Percentiles rank a stretch among this genome's conserved stretches.
phyloP scores from a whole-genome alignment of 805 yeast genomes.

The Candida succiphila region DNA sequence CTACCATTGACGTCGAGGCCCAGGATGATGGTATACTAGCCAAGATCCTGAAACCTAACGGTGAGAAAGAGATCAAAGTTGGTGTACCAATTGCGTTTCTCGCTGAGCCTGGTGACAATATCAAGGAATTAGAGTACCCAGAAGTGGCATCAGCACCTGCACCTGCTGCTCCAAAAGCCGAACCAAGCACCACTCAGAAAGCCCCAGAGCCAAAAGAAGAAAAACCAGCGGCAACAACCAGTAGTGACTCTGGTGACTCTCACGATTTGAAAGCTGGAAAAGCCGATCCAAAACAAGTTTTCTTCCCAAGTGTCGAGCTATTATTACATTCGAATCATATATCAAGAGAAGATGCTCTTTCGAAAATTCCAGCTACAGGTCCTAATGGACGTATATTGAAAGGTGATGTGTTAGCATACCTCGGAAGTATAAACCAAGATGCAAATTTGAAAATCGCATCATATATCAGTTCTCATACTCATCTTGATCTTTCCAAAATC shows the following conservation, averaged over 20 bases:
- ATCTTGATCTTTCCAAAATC: slow-evolving; percentile 66
- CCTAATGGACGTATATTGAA: slow-evolving; percentile 80
- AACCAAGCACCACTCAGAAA: slow-evolving; percentile 10
- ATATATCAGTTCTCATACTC: slow-evolving; percentile 44
- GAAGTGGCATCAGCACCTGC: slow-evolving; percentile 22
- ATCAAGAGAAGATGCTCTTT: slow-evolving; percentile 58
- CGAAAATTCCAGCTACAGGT: slow-evolving; percentile 74
- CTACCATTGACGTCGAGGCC: slow-evolving; percentile 77
- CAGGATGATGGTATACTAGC: slow-evolving; percentile 88
- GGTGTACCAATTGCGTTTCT: slow-evolving; percentile 84
- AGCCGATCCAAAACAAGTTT: slow-evolving; percentile 59
- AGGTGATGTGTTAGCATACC: slow-evolving; percentile 82
- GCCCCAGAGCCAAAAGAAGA: slow-evolving; percentile 14
- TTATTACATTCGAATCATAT: slow-evolving; percentile 55
- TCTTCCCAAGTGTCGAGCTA: slow-evolving; percentile 72
- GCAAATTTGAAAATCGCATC: slow-evolving; percentile 44
- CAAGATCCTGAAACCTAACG: slow-evolving; percentile 60
- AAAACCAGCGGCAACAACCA: slow-evolving; percentile 42
- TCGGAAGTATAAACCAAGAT: slow-evolving; percentile 61
- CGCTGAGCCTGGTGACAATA: slow-evolving; percentile 85
- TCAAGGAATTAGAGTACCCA: slow-evolving; percentile 54
- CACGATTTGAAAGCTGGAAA: too few relatives aligned
- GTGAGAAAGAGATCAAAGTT: slow-evolving; percentile 72
- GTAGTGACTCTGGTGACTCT: slow-evolving; percentile 21
- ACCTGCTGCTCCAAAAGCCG: slow-evolving; percentile 11